These are phyloP conservation scores for Apophysomyces elegans DNA, from an alignment of 371 early-diverging fungal genomes.

Conservation along the genomic window DNA sequence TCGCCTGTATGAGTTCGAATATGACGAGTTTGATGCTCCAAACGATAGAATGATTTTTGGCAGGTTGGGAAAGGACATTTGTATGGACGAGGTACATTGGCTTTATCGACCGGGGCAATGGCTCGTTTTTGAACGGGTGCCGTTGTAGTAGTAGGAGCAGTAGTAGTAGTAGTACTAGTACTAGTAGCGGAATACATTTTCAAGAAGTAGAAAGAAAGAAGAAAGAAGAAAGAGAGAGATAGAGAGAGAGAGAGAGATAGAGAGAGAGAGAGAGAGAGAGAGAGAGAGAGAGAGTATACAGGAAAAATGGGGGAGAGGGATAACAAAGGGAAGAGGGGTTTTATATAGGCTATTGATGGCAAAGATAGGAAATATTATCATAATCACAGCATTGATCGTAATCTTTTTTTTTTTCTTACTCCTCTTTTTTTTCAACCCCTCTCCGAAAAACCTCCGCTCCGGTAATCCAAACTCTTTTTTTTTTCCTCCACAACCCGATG, in stretches of 20 bases:
- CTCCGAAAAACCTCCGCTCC: slow-evolving; percentile 8
- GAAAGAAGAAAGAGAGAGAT: slow-evolving; percentile 11
- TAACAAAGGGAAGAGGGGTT: slow-evolving; percentile 11
- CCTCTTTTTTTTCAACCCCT: not conserved
- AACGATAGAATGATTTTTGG: slow-evolving; percentile 70
- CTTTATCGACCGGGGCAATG: slow-evolving; percentile 39
- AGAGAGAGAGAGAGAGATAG: slow-evolving; percentile 12
- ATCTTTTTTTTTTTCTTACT: not conserved
- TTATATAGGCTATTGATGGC: slow-evolving; percentile 2
- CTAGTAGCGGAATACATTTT: slow-evolving; percentile 18
- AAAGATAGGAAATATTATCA: not conserved
- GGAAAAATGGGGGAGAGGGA: not conserved
- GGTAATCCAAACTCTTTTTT: not conserved
- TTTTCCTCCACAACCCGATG: slow-evolving; percentile 3
- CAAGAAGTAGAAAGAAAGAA: slow-evolving; percentile 8
- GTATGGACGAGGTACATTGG: slow-evolving; percentile 61
- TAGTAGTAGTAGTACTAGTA: no score
- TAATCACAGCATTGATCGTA: not conserved
- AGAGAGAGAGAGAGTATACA: slow-evolving; percentile 3
- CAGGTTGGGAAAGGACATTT: slow-evolving; percentile 63
- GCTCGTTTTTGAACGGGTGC: slow-evolving; percentile 27
- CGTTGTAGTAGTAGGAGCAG: slow-evolving; percentile 5
- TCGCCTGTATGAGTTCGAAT: slow-evolving; percentile 93
- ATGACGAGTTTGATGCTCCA: slow-evolving; percentile 87
- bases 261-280: slow-evolving; percentile 12